Base-by-base conservation (phyloP, 176 grass and related monocot genomes). In the Rhipidocladum racemiflorum region DNA sequence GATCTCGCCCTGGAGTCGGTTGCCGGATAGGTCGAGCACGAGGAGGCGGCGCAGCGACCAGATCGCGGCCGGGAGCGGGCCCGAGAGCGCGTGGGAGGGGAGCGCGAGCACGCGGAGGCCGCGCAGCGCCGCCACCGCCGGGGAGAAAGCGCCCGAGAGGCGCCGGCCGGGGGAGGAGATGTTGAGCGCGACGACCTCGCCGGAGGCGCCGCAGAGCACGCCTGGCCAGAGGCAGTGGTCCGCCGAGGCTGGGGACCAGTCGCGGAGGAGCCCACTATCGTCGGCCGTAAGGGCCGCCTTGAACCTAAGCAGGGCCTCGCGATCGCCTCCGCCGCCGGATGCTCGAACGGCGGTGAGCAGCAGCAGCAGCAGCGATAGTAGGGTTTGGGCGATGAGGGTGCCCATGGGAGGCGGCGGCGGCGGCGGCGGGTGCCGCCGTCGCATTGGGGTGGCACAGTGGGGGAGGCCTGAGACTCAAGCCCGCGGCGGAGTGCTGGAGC, bases 171-270 rank as follows among this genome's bases (percentile, higher is more conserved):
- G 88, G 11, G 81, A 85, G 44, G 92, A 86, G 60, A 98, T 10
- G 71, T 85, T 83, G 78, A 98, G 88, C 18, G 82, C 80, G 9
- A 85, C 81, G 5, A 98, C 90, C 72, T 88, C 74, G 15, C 90
- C 89, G 25, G 44, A 29, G 3, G 45, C 64, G 61, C 82, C 82
- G 84, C 95, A 98, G 23, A 79, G 81, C 21, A 98, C 79, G 54
- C 96, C 96, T 2, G 82, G 51, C 96, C 96, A 98, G 60, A 25
- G 36, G 85, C 96, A 98, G 88, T 91, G 82, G 74, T 89, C 79
- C 11, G 4, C 3, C 30, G 85, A 81, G 2, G 40, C 35, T 17
- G 81, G 36, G 0, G 84, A n/a, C 96, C 96, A 98, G 79, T 2
- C 82, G 6, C 60, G 53, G 40, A 98, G 90, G 20, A 88, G 85